Evolutionary conservation across 345 rosid species (phyloP), one percentile per base, ranked within the genome.

Genomic region (Stellera chamaejasme): DNA sequence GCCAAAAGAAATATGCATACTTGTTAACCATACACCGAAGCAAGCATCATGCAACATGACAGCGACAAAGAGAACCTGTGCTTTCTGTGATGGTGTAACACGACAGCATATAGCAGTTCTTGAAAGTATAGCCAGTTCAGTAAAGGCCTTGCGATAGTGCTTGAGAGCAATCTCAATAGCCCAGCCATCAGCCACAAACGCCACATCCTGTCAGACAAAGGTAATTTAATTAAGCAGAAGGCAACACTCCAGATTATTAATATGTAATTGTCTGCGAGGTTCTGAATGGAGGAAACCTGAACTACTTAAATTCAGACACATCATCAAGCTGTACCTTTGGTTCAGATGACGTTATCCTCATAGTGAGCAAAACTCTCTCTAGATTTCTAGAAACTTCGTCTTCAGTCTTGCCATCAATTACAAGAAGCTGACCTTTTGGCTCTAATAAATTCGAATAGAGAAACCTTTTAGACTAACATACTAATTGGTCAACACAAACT

Each of bases 81-180:
- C 99, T 64, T 93, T 93, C 54, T 93, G 99, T 13, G 99, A 89
- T 58, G 97, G 99, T 58, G 97, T 90, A 70, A 90, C 96, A 16
- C 95, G 97, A 55, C 99, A 89, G 75, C 99, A 93, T 63, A 90
- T 87, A 50, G 99, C 99, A 69, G 99, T 93, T 80, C 96, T 87
- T 45, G 95, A 84, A 67, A 87, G 75, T 74, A 87, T 83, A 67
- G 97, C 97, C 71, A 93, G 71, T 67, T 93, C 99, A 55, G 90
- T 87, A 70, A 93, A 89, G 63, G 91, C 92, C 66, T 80, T 81
- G 61, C 79, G 79, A 55, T 89, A 68, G 75, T 83, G 82, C 75
- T 75, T 89, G 60, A 93, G 77, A 51, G 91, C 91, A 59, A 89
- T 88, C 79, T 93, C 99, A 62, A 93, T 90, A 50, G 99, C 96